phyloP scores from a whole-genome alignment of 139 green algal genomes.

The Closterium sp. region DNA sequence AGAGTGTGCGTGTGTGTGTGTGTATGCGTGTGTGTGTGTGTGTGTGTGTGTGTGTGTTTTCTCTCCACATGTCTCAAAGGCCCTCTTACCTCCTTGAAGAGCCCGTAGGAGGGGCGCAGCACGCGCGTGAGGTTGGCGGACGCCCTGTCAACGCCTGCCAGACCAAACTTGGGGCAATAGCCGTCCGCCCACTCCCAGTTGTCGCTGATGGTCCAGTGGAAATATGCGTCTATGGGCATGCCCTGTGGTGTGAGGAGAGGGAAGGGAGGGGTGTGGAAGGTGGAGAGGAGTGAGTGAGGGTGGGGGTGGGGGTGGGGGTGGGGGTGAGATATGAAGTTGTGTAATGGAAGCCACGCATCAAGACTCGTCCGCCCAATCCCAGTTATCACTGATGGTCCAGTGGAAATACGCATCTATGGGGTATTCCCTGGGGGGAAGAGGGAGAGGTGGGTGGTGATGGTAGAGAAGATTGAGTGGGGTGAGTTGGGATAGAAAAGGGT shows the following conservation, averaged over 20 bases:
- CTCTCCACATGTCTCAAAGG: no score
- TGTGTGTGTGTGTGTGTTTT: no score
- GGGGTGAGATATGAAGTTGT: no score
- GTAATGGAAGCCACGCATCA: not conserved
- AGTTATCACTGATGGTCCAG: conserved; percentile 47
- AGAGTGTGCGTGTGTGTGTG: no score
- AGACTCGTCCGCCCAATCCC: conserved; percentile 38
- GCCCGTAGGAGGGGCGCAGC: conserved; percentile 16
- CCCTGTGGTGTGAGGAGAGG: not conserved
- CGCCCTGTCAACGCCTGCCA: conserved; percentile 24
- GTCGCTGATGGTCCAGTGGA: conserved; percentile 50
- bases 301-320: no score
- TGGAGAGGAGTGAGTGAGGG: no score
- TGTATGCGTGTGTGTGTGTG: no score
- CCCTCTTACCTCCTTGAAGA: conserved; percentile 23
- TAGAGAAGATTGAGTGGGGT: not conserved
- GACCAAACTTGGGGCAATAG: conserved; percentile 53
- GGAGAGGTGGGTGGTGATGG: not conserved
- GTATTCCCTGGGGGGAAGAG: not conserved
- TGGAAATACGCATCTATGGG: not conserved
- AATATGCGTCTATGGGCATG: conserved; percentile 30
- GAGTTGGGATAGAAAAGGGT: no score
- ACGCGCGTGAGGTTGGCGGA: conserved; percentile 12
- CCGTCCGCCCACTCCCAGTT: conserved; percentile 57
- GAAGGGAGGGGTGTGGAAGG: no score